Evolutionary conservation across 2,329 filamentous ascomycete genomes (phyloP).

Genomic region (Sordariomycetes sp.): DNA sequence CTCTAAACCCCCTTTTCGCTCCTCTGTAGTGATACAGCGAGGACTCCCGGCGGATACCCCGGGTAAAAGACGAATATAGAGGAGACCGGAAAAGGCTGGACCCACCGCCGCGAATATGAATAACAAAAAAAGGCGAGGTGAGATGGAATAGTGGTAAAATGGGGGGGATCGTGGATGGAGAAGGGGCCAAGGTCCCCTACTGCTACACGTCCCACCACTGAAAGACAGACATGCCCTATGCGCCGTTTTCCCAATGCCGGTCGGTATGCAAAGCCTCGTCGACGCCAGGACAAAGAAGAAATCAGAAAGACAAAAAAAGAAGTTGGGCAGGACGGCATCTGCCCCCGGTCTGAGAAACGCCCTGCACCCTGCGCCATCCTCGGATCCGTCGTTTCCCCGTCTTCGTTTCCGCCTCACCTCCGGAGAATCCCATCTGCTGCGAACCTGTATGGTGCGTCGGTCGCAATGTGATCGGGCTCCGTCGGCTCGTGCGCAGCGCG

Average conservation of each 20-base stretch:
- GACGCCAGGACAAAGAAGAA: neutral
- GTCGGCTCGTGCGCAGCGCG: neutral
- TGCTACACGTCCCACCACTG: neutral
- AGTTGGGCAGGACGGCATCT: neutral
- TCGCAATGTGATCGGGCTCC: too few relatives aligned
- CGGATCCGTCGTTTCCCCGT: neutral
- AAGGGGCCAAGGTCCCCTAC: neutral
- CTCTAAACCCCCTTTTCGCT: neutral
- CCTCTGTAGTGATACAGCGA: slow-evolving; percentile 1
- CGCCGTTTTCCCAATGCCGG: neutral
- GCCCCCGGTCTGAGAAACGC: neutral
- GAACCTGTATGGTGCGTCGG: neutral
- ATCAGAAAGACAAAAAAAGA: neutral
- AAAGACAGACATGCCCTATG: neutral
- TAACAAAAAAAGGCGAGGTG: too few relatives aligned
- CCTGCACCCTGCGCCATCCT: neutral
- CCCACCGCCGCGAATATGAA: neutral
- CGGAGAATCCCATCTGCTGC: neutral
- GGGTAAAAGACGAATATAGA: neutral
- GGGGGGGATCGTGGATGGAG: neutral
- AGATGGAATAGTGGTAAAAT: neutral
- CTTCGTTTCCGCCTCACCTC: neutral
- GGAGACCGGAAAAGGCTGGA: neutral
- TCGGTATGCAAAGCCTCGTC: neutral
- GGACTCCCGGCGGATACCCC: neutral